These are phyloP conservation scores for Neopestalotiopsis sp. DNA, from an alignment of 2,329 filamentous ascomycete species.

Conservation along the genomic window DNA sequence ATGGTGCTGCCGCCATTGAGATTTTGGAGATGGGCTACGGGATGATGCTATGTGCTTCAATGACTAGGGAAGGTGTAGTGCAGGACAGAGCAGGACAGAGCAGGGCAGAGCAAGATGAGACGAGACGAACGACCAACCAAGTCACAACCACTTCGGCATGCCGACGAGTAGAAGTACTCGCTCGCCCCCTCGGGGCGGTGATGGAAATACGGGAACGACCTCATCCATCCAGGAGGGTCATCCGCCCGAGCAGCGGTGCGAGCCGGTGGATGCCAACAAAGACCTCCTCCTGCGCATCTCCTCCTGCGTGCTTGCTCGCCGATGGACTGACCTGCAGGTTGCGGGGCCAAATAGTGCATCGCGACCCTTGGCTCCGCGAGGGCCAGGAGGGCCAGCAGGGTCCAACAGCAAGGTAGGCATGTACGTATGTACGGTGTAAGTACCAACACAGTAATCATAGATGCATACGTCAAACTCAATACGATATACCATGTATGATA, in stretches of 20 bases:
- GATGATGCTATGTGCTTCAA: background rate
- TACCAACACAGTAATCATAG: too few relatives aligned
- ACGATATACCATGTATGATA: background rate
- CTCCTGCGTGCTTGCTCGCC: background rate
- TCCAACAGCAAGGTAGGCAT: background rate
- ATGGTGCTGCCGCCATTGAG: background rate
- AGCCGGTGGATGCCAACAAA: background rate
- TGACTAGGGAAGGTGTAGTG: too few relatives aligned
- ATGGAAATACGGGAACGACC: background rate
- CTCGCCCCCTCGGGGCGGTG: background rate
- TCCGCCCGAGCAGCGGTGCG: background rate
- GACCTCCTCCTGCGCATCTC: background rate
- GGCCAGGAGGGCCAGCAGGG: background rate
- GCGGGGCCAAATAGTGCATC: background rate
- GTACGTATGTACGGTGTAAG: background rate
- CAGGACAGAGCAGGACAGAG: too few relatives aligned
- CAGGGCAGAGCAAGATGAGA: background rate
- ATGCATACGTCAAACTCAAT: background rate
- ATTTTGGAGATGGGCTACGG: background rate
- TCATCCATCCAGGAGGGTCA: background rate
- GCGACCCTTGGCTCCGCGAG: conserved; percentile 1
- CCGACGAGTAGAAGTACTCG: conserved; percentile 1
- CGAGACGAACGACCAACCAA: background rate
- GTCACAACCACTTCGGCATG: background rate
- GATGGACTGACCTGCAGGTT: background rate